Percentiles rank a stretch among this genome's conserved stretches.
Evolutionary conservation across 1,139 yeast species (phyloP).

Genomic region (Casaregolazyma suthepensis): DNA sequence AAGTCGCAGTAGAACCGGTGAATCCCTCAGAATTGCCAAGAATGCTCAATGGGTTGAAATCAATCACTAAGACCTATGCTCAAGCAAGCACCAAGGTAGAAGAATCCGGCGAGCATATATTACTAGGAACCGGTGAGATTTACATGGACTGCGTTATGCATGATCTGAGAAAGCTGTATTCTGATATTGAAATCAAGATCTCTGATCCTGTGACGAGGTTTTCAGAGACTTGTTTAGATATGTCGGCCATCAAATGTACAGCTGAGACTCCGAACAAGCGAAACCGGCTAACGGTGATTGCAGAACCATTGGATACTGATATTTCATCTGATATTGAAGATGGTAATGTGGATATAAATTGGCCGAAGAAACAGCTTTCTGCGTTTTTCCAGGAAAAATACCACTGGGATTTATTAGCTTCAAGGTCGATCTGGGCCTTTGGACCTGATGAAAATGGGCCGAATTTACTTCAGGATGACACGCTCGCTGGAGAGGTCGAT

Average conservation of each 20-base stretch:
- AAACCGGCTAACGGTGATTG: constrained; percentile 60
- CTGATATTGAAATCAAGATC: constrained; percentile 67
- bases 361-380: constrained; percentile 42
- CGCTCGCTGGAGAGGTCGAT: constrained; percentile 66
- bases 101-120: constrained; percentile 81
- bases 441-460: constrained; percentile 56
- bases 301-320: constrained; percentile 64
- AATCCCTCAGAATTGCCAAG: constrained; percentile 74
- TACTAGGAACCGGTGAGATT: constrained; percentile 81
- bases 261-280: constrained; percentile 51
- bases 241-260: constrained; percentile 61
- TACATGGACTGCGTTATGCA: constrained; percentile 79
- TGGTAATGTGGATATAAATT: constrained; percentile 39
- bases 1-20: constrained; percentile 77
- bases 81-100: constrained; percentile 66
- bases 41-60: constrained; percentile 61
- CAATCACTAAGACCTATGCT: constrained; percentile 56
- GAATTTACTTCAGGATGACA: constrained; percentile 70
- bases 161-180: constrained; percentile 59
- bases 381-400: constrained; percentile 52
- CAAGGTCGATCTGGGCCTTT: constrained; percentile 77
- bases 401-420: constrained; percentile 79
- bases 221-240: constrained; percentile 66
- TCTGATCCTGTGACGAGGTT: constrained; percentile 82
- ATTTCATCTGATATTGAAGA: constrained; percentile 53